Base-by-base conservation (phyloP, 805 yeast genomes). In the Saccharomycopsis sp. region DNA sequence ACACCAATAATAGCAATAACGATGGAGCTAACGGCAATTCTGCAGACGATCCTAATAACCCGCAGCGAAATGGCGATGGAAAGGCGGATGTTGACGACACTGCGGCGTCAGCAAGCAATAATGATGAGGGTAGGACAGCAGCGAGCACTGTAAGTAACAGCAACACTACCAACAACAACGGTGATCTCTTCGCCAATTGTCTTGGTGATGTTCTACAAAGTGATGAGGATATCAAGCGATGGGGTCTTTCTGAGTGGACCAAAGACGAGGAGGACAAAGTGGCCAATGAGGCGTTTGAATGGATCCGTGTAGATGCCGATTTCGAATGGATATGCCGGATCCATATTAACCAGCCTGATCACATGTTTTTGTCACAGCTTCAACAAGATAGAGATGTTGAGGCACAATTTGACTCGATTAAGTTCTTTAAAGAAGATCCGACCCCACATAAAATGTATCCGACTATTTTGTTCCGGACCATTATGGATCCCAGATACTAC, bases 251-350 rank as follows among this genome's bases (percentile, higher is more conserved):
- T 1, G 96, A 89, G 50, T 84, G 89, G 81, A 74, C 80, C 14
- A 78, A 78, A 53, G 85, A 84, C 34, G 91, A 86, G 55, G 92
- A 85, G 60, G 91, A 85, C 49, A 74, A 74, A 47, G 77, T 82
- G 74, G 77, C 81, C 22, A 84, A 82, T 65, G 97, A 93, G 66
- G 97, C 97, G 0, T 94, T 91, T 71, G 99, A 94, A 67, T 94
- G 99, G 99, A 78, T 94, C 44, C 78, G 99, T 65, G 89, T 93
- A n/a, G 99, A 94, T 72, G 92, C 97, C 0, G 99, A 94, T 70
- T 88, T 86, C 66, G 99, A 94, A 70, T 94, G 99, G 99, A 86
- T 94, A 54, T 89, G 96, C 61, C 82, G 81, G 64, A 76, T 89
- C 22, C 78, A 83, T 59, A 82, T 94, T 38, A 89, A 85, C 64